Conservation (phyloP, 2,329 filamentous ascomycete genomes). For the Ophiosphaerella korrae region DNA sequence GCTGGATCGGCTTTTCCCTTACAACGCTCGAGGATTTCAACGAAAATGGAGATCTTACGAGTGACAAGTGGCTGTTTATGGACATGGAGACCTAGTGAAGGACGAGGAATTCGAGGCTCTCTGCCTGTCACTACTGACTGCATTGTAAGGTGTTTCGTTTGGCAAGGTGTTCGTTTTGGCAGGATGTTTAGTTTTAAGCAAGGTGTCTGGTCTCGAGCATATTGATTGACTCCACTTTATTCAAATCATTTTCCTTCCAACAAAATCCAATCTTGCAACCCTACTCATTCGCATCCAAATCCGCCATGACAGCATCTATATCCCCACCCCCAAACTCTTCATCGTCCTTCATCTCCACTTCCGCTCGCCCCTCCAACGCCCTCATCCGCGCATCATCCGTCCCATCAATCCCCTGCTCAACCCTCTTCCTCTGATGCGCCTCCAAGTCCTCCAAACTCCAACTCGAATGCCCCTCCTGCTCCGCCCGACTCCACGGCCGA, state of each 20-base stretch:
- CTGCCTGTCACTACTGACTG: background rate
- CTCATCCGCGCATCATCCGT: slow-evolving; percentile 56
- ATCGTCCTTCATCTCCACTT: slow-evolving; percentile 25
- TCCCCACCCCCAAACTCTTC: slow-evolving; percentile 45
- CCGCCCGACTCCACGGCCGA: slow-evolving; percentile 79
- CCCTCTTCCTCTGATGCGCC: slow-evolving; percentile 75
- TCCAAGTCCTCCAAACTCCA: slow-evolving; percentile 84
- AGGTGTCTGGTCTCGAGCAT: too few relatives aligned
- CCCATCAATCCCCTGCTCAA: slow-evolving; percentile 69
- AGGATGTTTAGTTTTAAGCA: background rate
- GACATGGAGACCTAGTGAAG: slow-evolving; percentile 75
- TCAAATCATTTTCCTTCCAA: background rate
- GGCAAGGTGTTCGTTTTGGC: too few relatives aligned
- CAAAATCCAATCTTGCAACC: background rate
- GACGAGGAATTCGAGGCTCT: too few relatives aligned
- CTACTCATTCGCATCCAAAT: slow-evolving; percentile 24
- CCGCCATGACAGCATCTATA: slow-evolving; percentile 46
- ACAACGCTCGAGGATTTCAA: slow-evolving; percentile 80
- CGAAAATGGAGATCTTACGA: slow-evolving; percentile 63
- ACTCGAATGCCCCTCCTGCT: slow-evolving; percentile 91
- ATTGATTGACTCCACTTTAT: background rate
- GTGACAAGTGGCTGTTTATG: slow-evolving; percentile 82
- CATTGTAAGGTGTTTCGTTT: background rate
- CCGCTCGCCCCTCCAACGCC: slow-evolving; percentile 36
- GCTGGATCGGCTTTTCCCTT: slow-evolving; percentile 91